A percentile compares a stretch with the other conserved stretches of the same genome.
phyloP scores from a whole-genome alignment of 2,329 filamentous ascomycete species.

The Dothidotthia symphoricarpi region DNA sequence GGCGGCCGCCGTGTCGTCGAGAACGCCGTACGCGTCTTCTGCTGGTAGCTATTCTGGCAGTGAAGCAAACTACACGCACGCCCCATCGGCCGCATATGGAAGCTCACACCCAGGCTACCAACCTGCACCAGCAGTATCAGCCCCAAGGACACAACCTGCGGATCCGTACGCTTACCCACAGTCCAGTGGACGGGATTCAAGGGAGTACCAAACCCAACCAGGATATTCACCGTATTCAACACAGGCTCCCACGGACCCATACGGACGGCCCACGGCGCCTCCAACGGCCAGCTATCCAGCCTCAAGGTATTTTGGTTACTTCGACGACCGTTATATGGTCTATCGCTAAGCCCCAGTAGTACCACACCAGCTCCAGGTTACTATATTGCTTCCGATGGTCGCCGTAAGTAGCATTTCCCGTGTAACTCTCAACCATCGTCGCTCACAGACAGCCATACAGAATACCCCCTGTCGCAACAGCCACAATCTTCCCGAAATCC shows the following conservation, averaged over 20 bases:
- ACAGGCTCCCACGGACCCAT: constrained; percentile 29
- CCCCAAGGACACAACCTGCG: constrained; percentile 34
- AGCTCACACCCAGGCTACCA: constrained; percentile 27
- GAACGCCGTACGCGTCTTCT: constrained; percentile 15
- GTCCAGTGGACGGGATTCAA: constrained; percentile 14
- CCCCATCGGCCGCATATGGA: constrained; percentile 29
- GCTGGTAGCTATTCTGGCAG: constrained; percentile 19
- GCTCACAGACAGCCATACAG: constrained; percentile 26
- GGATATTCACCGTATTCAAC: constrained; percentile 30
- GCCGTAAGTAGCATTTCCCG: constrained; percentile 31
- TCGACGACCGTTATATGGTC: constrained; percentile 39
- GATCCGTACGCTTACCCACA: constrained; percentile 34
- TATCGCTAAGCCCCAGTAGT: constrained; percentile 43
- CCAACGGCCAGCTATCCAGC: constrained; percentile 22
- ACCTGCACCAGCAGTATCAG: constrained; percentile 21
- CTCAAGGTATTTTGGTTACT: constrained; percentile 46
- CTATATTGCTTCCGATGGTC: constrained; percentile 41
- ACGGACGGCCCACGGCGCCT: constrained; percentile 23
- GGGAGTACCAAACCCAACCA: constrained; percentile 24
- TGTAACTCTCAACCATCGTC: background rate
- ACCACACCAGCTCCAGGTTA: constrained; percentile 34
- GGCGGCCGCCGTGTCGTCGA: constrained; percentile 7
- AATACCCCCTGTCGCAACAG: constrained; percentile 35
- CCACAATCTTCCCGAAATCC: constrained; percentile 26
- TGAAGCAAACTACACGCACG: constrained; percentile 37